Evolutionary conservation across 179 eudicot genomes (phyloP), one percentile per base, ranked within the genome.

Genomic region (Nepenthes alata): DNA sequence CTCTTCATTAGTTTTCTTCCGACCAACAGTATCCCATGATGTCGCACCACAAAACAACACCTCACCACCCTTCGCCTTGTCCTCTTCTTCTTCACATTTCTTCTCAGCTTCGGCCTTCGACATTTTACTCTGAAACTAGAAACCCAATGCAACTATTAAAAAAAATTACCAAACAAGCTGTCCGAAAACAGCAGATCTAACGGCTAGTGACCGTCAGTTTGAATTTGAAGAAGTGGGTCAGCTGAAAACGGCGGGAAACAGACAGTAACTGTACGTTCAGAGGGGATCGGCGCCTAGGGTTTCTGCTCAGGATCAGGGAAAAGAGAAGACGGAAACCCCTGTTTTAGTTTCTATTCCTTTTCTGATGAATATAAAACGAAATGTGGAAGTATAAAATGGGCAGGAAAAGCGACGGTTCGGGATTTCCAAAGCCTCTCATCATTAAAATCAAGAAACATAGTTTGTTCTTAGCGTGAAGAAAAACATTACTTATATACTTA

Each of bases 31-130:
- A 58, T 86, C 93, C 98, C 98, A 91, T 54, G 72, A 58, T 34
- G 98, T 86, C 7, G 88, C 72, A 11, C 98, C 98, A 60, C 98
- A 89, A 59, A 78, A 89, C 74, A 91, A 47, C 58, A 91, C 59
- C 79, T 91, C 98, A 7, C 98, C 98, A 11, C 93, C 95, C 59
- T 75, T 75, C 63, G 66, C 83, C 63, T 48, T 71, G 70, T 71
- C 85, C 65, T 76, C 83, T 56, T 75, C 81, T 63, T 76, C 83
- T 56, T 75, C 81, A 2, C 65, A 12, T 47, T 72, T 75, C 68
- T 74, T 74, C 79, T 76, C 81, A 59, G 68, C 78, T 62, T 74
- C 82, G 3, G 37, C 62, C 65, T 69, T 71, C 67, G 86, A 67
- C 94, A 88, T 85, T 69, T 4, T 41, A 4, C 45, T 41, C 45